These are phyloP conservation scores for Populus deltoides DNA, from an alignment of 345 rosid genomes.

Conservation along the genomic window DNA sequence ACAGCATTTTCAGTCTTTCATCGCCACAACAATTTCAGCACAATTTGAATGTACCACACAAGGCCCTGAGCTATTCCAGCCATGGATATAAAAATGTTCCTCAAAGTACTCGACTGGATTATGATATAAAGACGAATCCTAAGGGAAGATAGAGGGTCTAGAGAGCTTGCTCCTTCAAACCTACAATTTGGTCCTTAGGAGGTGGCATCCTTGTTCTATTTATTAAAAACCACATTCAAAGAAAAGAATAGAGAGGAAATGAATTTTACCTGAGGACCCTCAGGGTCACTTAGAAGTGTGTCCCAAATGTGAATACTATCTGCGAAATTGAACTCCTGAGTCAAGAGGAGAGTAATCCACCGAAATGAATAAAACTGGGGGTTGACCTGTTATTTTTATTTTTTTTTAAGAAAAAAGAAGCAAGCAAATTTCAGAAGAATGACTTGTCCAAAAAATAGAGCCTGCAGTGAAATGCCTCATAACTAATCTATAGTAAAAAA, in stretches of 20 bases:
- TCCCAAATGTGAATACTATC: conserved; percentile 97
- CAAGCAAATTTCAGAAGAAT: neutral
- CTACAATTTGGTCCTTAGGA: neutral
- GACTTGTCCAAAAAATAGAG: neutral
- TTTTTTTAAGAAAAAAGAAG: neutral
- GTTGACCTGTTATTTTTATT: conserved; percentile 72
- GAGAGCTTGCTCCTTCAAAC: neutral
- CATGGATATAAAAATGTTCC: neutral
- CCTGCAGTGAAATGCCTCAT: neutral
- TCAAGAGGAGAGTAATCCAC: conserved; percentile 96
- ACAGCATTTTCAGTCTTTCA: neutral
- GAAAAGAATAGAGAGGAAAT: neutral
- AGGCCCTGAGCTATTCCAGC: neutral
- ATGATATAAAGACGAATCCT: neutral
- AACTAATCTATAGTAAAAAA: neutral
- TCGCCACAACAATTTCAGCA: neutral
- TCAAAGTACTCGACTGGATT: neutral
- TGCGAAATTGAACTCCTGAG: conserved; percentile 89
- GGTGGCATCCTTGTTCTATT: neutral
- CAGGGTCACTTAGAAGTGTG: conserved; percentile 85
- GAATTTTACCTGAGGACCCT: conserved; percentile 81
- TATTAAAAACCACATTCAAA: neutral
- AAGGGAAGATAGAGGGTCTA: neutral
- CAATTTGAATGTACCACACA: neutral
- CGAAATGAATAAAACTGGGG: conserved; percentile 97